Conservation (phyloP, 768 basidiomycete species). For the Exidia glandulosa region DNA sequence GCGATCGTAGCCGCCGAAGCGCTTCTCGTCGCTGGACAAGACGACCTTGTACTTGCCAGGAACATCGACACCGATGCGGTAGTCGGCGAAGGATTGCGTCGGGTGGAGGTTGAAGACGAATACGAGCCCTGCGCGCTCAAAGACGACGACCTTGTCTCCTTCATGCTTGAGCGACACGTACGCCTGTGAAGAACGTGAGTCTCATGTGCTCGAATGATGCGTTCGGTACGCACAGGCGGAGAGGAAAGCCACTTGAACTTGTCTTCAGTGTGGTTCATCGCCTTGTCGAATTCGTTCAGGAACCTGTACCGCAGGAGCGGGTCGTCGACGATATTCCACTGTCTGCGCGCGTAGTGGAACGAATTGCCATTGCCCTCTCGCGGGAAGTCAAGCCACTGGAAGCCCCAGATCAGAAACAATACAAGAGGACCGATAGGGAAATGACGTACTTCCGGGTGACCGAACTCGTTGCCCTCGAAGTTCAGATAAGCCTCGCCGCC, state of each 20-base stretch:
- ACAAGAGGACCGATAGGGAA: background rate
- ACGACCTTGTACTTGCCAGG: slow-evolving; percentile 78
- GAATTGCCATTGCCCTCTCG: slow-evolving; percentile 92
- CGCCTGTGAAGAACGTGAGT: slow-evolving; percentile 36
- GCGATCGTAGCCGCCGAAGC: slow-evolving; percentile 86
- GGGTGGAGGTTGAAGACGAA: slow-evolving; percentile 99
- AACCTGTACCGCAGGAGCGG: slow-evolving; percentile 78
- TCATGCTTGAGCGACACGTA: slow-evolving; percentile 94
- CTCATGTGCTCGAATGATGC: background rate
- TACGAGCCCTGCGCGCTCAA: slow-evolving; percentile 84
- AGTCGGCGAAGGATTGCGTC: slow-evolving; percentile 82
- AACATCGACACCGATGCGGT: slow-evolving; percentile 80
- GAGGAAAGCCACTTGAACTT: slow-evolving; percentile 76
- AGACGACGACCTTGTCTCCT: slow-evolving; percentile 84
- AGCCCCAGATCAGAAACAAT: background rate
- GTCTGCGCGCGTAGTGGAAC: slow-evolving; percentile 93
- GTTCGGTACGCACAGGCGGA: slow-evolving; percentile 44
- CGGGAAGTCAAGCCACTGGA: slow-evolving; percentile 98
- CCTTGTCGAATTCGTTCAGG: slow-evolving; percentile 85
- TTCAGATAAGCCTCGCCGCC: slow-evolving; percentile 98
- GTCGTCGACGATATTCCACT: slow-evolving; percentile 94
- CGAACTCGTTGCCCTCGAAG: slow-evolving; percentile 97
- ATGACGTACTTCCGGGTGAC: slow-evolving; percentile 76
- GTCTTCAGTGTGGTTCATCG: slow-evolving; percentile 82
- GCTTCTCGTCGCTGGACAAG: slow-evolving; percentile 74